A percentile compares a stretch with the other conserved stretches of the same genome.
These are phyloP conservation scores for Coemansia guatemalensis DNA, from an alignment of 192 early-diverging fungal species.

Conservation along the genomic window DNA sequence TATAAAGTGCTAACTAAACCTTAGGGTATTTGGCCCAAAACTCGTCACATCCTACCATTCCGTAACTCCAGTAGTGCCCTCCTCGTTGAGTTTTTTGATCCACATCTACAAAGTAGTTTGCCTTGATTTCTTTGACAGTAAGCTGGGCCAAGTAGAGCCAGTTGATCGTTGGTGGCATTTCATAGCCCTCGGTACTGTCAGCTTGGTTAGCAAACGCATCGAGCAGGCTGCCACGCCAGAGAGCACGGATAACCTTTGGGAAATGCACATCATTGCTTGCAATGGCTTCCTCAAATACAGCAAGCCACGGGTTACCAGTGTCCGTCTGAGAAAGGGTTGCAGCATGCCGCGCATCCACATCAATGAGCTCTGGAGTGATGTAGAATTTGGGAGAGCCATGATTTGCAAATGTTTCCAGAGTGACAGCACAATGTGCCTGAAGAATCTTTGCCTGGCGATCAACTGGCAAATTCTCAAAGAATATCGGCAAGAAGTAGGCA, in stretches of 20 bases:
- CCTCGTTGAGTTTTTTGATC: constrained; percentile 6
- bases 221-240: constrained; percentile 55
- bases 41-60: constrained; percentile 26
- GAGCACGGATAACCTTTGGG: constrained; percentile 55
- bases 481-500: constrained; percentile 54
- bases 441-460: constrained; percentile 47
- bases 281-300: constrained; percentile 49
- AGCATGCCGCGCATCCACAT: constrained; percentile 13
- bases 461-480: constrained; percentile 33
- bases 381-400: constrained; percentile 48
- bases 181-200: background rate
- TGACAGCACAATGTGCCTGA: constrained; percentile 33
- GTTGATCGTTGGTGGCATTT: constrained; percentile 30
- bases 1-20: background rate
- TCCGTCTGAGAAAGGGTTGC: background rate
- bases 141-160: constrained; percentile 36
- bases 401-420: constrained; percentile 41
- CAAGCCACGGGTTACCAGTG: constrained; percentile 48
- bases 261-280: constrained; percentile 57
- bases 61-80: constrained; percentile 19
- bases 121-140: constrained; percentile 16
- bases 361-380: constrained; percentile 24
- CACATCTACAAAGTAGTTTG: constrained; percentile 2
- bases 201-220: constrained; percentile 7
- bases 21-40: constrained; percentile 20